Conservation (phyloP, 257 asterid genomes). For the Linaria vulgaris region DNA sequence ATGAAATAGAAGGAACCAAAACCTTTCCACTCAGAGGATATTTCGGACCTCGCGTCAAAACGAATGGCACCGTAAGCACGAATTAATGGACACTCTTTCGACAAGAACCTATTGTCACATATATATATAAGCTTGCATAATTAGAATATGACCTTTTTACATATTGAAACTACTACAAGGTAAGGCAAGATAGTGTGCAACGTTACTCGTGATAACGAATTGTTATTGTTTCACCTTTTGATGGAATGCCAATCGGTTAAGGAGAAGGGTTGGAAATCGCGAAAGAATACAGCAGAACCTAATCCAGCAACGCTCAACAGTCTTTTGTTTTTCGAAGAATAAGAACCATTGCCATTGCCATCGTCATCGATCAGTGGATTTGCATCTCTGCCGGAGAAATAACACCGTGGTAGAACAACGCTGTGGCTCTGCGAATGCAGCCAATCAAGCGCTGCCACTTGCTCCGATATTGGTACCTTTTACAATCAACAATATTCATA, state of each 20-base stretch:
- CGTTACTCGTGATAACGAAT: neutral
- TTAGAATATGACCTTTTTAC: constrained; percentile 13
- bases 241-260: constrained; percentile 77
- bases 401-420: constrained; percentile 77
- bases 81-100: constrained; percentile 77
- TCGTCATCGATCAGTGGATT: constrained; percentile 29
- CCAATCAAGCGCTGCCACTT: constrained; percentile 82
- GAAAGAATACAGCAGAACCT: constrained; percentile 91
- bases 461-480: constrained; percentile 79
- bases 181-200: neutral
- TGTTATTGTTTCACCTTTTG: constrained; percentile 70
- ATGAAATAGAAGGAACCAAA: constrained; percentile 90
- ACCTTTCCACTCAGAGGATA: constrained; percentile 77
- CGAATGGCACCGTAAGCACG: constrained; percentile 98
- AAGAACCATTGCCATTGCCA: constrained; percentile 18
- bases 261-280: constrained; percentile 64
- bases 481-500: neutral
- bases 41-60: constrained; percentile 60
- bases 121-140: constrained; percentile 23
- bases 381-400: constrained; percentile 78
- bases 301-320: constrained; percentile 84
- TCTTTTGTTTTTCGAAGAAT: constrained; percentile 33
- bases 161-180: constrained; percentile 8
- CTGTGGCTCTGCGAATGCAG: constrained; percentile 62
- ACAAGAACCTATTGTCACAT: constrained; percentile 56